Percentiles rank a stretch among this genome's conserved stretches.
These are phyloP conservation scores for Leccinum angustisporum DNA, from an alignment of 1,284 basidiomycete species.

Conservation along the genomic window DNA sequence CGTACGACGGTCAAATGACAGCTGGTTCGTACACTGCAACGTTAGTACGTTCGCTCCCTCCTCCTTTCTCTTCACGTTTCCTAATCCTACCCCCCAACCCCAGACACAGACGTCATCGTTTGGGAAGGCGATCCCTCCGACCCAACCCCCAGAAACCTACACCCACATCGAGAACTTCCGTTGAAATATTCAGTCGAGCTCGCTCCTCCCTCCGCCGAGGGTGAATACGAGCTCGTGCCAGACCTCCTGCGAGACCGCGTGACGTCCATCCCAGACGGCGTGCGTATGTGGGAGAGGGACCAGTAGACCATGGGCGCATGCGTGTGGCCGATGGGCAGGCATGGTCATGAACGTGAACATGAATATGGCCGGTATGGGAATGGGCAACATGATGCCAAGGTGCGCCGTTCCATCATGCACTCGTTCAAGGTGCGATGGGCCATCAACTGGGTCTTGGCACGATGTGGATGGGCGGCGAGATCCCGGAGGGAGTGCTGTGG, in stretches of 20 bases:
- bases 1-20: constrained; percentile 90
- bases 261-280: constrained; percentile 44
- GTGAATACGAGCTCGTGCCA: constrained; percentile 53
- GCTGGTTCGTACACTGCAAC: constrained; percentile 97
- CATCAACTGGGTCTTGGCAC: constrained; percentile 18
- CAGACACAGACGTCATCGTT: constrained; percentile 94
- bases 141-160: constrained; percentile 95
- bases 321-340: constrained; percentile 17
- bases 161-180: constrained; percentile 97
- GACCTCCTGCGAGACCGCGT: constrained; percentile 39
- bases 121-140: constrained; percentile 87
- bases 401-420: constrained; percentile 21
- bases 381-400: constrained; percentile 32
- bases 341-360: constrained; percentile 17
- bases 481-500: constrained; percentile 28
- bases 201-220: constrained; percentile 71
- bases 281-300: constrained; percentile 53
- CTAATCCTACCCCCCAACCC: not conserved
- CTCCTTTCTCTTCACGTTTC: not conserved
- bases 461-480: constrained; percentile 32
- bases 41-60: constrained; percentile 53
- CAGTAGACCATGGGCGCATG: constrained; percentile 34
- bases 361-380: constrained; percentile 32
- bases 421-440: too few species aligned
- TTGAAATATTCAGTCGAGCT: constrained; percentile 86